Conservation (phyloP, 257 asterid species). For the Thymus quinquecostatus region DNA sequence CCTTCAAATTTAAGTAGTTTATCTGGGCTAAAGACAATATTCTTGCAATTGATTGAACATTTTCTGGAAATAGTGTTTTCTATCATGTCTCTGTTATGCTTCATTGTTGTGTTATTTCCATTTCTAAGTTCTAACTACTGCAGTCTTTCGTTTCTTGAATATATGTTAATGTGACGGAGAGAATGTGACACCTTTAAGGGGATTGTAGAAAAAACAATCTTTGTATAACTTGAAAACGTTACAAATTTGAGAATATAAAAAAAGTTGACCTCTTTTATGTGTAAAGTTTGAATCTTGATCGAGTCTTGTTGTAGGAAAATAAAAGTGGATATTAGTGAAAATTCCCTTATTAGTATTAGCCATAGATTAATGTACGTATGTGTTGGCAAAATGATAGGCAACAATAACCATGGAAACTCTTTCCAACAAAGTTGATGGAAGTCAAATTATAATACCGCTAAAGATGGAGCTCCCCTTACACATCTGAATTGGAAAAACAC, state of each 20-base stretch:
- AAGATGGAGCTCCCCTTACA: slow-evolving; percentile 55
- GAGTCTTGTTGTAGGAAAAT: neutral
- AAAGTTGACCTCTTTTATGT: neutral
- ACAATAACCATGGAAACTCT: slow-evolving; percentile 31
- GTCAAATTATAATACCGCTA: slow-evolving; percentile 42
- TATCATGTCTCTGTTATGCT: neutral
- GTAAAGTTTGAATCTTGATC: neutral
- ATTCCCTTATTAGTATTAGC: slow-evolving; percentile 22
- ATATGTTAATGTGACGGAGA: too few species aligned
- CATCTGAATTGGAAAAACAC: slow-evolving; percentile 28
- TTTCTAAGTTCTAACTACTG: neutral
- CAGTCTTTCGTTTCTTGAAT: neutral
- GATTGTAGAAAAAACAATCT: too few species aligned
- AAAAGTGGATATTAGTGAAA: slow-evolving; percentile 14
- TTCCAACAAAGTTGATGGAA: slow-evolving; percentile 32
- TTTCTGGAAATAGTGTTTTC: neutral
- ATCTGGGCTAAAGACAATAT: too few species aligned
- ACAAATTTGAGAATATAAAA: too few species aligned
- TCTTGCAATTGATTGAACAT: neutral
- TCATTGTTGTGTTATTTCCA: neutral
- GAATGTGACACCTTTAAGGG: too few species aligned
- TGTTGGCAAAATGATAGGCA: slow-evolving; percentile 38
- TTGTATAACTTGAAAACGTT: too few species aligned
- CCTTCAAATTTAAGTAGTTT: neutral
- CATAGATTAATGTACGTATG: slow-evolving; percentile 31